Conservation (phyloP, 2,329 filamentous ascomycete genomes). For the Sphaerulina vaccinii region DNA sequence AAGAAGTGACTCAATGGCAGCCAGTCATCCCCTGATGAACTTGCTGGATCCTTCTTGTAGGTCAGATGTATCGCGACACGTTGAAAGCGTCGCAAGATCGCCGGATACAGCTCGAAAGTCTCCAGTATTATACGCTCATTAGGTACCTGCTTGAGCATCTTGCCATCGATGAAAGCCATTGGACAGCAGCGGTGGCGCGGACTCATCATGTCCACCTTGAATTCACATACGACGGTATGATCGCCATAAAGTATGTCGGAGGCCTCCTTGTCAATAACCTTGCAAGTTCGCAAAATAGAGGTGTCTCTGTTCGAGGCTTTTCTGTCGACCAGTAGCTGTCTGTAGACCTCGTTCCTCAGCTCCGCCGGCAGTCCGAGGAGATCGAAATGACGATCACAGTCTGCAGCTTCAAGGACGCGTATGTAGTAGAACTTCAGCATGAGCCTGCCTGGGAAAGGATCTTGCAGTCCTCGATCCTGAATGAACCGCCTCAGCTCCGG, state of each 20-base stretch:
- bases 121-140: background rate
- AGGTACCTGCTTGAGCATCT: no score
- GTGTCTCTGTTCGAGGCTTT: conserved; percentile 3
- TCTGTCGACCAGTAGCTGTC: conserved; percentile 16
- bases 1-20: background rate
- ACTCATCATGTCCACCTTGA: background rate
- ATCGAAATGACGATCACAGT: conserved; percentile 17
- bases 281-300: conserved; percentile 18
- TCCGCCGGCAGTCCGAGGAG: conserved; percentile 30
- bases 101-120: background rate
- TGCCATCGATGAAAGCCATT: no score
- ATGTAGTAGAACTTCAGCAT: conserved; percentile 27
- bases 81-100: background rate
- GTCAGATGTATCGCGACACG: background rate
- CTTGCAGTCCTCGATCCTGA: conserved; percentile 16
- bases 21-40: background rate
- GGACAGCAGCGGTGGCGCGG: no score
- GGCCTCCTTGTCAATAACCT: conserved; percentile 27
- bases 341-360: conserved; percentile 27
- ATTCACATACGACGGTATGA: background rate
- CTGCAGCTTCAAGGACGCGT: conserved; percentile 13
- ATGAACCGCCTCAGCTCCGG: conserved; percentile 23
- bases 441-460: conserved; percentile 23
- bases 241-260: background rate
- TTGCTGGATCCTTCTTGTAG: background rate